phyloP scores from a whole-genome alignment of 2,329 filamentous ascomycete genomes.

The Ceratocystis ficicola region DNA sequence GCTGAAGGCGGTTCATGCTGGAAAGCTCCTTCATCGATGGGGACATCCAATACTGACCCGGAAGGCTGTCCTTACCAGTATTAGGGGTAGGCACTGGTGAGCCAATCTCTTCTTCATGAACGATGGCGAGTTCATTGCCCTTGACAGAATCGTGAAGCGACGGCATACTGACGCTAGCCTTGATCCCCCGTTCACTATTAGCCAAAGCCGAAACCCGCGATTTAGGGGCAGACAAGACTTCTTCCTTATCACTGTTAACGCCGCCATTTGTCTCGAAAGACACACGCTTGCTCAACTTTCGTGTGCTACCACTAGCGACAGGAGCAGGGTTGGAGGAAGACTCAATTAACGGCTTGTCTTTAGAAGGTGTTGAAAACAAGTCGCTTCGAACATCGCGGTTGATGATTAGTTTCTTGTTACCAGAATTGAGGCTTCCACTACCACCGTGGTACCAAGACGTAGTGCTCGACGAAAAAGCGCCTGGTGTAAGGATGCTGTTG shows the following conservation, averaged over 20 bases:
- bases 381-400: constrained; percentile 74
- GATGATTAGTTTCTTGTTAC: constrained; percentile 83
- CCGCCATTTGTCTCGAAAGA: constrained; percentile 66
- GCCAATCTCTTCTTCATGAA: constrained; percentile 55
- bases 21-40: constrained; percentile 64
- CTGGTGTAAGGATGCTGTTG: constrained; percentile 65
- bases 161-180: constrained; percentile 17
- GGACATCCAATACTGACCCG: constrained; percentile 77
- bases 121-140: constrained; percentile 64
- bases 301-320: constrained; percentile 28
- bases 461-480: constrained; percentile 63
- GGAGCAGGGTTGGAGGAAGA: not conserved
- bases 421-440: constrained; percentile 44
- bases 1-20: constrained; percentile 67
- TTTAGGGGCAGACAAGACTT: constrained; percentile 26
- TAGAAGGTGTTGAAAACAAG: constrained; percentile 50
- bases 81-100: constrained; percentile 28
- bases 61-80: constrained; percentile 35
- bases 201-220: constrained; percentile 22
- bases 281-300: constrained; percentile 68
- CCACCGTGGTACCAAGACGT: constrained; percentile 53
- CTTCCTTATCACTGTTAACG: constrained; percentile 31
- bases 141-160: constrained; percentile 58
- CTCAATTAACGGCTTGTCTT: constrained; percentile 37
- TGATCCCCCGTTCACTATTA: constrained; percentile 25